phyloP scores from a whole-genome alignment of 139 green algal species.

The Deuterostichococcus epilithicus region DNA sequence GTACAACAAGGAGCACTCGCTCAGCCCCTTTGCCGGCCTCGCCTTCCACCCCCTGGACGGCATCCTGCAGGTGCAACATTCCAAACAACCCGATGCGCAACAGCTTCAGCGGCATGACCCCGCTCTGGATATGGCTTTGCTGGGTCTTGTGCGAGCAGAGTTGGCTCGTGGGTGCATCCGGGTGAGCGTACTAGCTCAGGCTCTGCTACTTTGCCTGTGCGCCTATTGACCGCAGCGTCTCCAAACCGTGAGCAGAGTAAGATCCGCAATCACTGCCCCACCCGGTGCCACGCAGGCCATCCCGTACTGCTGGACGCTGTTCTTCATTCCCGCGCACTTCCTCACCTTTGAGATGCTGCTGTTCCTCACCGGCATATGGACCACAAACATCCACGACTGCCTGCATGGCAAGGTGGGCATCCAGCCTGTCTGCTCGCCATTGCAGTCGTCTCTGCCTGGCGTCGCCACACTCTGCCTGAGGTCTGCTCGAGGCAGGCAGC shows the following conservation, averaged over 20 bases:
- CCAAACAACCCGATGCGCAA: too few species aligned
- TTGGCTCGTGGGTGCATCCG: too few species aligned
- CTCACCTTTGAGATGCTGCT: conserved; percentile 91
- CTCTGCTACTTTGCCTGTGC: too few species aligned
- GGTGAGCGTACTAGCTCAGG: too few species aligned
- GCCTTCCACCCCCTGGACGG: conserved; percentile 90
- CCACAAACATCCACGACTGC: conserved; percentile 95
- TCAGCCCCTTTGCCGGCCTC: conserved; percentile 93
- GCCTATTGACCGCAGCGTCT: too few species aligned
- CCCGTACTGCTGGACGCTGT: conserved; percentile 79
- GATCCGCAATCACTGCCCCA: too few species aligned
- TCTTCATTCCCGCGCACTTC: conserved; percentile 87
- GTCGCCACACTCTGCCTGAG: too few species aligned
- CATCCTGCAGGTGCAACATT: conserved; percentile 48
- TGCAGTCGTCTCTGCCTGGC: not conserved
- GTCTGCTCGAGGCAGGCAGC: not conserved
- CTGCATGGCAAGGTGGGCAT: conserved; percentile 63
- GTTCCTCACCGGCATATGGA: conserved; percentile 91
- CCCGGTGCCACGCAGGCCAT: conserved; percentile 65
- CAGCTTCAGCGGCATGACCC: too few species aligned
- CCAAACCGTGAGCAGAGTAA: too few species aligned
- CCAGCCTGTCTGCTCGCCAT: not conserved
- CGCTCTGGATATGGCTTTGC: too few species aligned
- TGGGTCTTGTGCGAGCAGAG: too few species aligned
- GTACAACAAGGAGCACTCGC: conserved; percentile 98